phyloP scores from a whole-genome alignment of 495 filamentous ascomycete species.

The Entonaema liquescens region DNA sequence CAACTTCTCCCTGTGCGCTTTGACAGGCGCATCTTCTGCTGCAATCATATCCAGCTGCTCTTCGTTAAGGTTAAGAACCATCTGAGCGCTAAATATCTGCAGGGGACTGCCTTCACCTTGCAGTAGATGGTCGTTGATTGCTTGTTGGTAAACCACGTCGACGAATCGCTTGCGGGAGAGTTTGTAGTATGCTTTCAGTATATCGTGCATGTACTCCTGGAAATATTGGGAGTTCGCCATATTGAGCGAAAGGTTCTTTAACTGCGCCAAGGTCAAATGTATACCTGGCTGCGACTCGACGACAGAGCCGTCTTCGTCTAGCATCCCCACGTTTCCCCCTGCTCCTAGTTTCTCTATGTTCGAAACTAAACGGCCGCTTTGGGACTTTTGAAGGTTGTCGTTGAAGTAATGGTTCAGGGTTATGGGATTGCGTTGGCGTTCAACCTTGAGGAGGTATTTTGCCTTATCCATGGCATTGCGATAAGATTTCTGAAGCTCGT shows the following conservation, averaged over 20 bases:
- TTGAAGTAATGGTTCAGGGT: slow-evolving; percentile 66
- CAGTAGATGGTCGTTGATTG: slow-evolving; percentile 50
- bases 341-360: slow-evolving; percentile 24
- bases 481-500: slow-evolving; percentile 38
- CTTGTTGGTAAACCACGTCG: slow-evolving; percentile 59
- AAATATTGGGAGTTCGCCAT: slow-evolving; percentile 60
- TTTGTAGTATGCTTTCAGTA: slow-evolving; percentile 67
- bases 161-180: slow-evolving; percentile 65
- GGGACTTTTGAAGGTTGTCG: slow-evolving; percentile 55
- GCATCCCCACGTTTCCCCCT: background rate
- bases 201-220: slow-evolving; percentile 64
- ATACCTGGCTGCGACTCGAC: background rate
- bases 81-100: slow-evolving; percentile 33
- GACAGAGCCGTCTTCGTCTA: background rate
- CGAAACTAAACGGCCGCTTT: slow-evolving; percentile 39
- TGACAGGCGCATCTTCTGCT: slow-evolving; percentile 37
- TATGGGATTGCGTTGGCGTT: slow-evolving; percentile 54
- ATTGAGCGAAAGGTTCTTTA: slow-evolving; percentile 37
- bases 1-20: slow-evolving; percentile 43
- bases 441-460: slow-evolving; percentile 56
- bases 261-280: slow-evolving; percentile 9
- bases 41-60: slow-evolving; percentile 43
- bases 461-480: slow-evolving; percentile 6
- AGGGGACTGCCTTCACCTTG: slow-evolving; percentile 27
- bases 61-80: slow-evolving; percentile 34